Evolutionary conservation across 2,329 filamentous ascomycete genomes (phyloP), one percentile per base, ranked within the genome.

Genomic region (Graphilbum ipis-grandicollis): DNA sequence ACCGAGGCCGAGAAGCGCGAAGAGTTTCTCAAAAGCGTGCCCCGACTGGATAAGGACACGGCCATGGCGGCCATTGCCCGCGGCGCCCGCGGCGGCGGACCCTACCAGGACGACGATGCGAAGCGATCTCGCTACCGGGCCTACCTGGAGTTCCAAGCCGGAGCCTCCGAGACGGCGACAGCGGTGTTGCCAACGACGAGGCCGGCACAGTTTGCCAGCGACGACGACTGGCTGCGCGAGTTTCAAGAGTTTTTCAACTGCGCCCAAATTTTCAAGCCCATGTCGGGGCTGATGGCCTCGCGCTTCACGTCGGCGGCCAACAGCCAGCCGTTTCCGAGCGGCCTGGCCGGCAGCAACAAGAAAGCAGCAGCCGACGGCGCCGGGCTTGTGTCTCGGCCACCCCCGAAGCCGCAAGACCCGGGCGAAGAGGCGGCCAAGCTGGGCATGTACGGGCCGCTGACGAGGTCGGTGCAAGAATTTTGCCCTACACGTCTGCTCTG

Each of bases 361-460:
- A n/a, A n/a, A n/a, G n/a, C n/a, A 15, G 38, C 21, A 10, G 44
- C 42, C 2, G 48, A 18, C 29, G 44, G 4, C 49, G 48, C 2
- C 42, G 52, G 2, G 4, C 42, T 69, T 8, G 56, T 74, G 14
- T 60, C 56, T 34, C 66, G 60, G 40, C 61, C 63, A 0, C 47
- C 57, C 9, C 54, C 59, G 19, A 83, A 77, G 47, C 65, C 66
- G 4, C 65, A 75, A 42, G 80, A 93, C 48, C 78, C 86, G 0
- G 83, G 84, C 10, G 79, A 86, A 51, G 77, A 83, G 47, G 90
- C 90, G 1, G 90, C 90, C 8, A 81, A 70, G 49, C 61, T 94
- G 51, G 85, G 84, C 39, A 93, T 96, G 85, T 94, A 86, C 56
- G 90, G 90, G 1, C 68, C 75, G 13, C 69, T 96, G 72, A 98